These are phyloP conservation scores for Pleoardoris graminearum DNA, from an alignment of 2,329 filamentous ascomycete species.

Conservation along the genomic window DNA sequence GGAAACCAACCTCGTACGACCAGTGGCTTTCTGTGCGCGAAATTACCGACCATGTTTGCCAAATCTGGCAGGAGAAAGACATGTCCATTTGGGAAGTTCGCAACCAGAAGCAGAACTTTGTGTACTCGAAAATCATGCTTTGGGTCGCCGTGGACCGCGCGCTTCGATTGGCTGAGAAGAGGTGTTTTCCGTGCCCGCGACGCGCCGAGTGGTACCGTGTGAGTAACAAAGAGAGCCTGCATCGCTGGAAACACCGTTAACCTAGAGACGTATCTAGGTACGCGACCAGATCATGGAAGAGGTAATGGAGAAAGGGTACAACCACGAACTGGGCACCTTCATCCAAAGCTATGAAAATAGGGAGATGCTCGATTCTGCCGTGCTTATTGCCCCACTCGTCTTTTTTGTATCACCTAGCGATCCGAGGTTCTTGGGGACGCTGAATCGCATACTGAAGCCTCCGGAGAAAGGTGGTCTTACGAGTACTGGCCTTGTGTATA, in stretches of 20 bases:
- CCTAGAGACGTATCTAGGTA: constrained; percentile 36
- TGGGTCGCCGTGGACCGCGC: constrained; percentile 81
- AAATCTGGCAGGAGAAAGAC: constrained; percentile 66
- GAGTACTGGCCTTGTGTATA: constrained; percentile 73
- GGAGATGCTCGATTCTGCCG: constrained; percentile 72
- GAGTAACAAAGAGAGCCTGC: not conserved
- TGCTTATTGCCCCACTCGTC: constrained; percentile 75
- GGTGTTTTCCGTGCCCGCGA: constrained; percentile 74
- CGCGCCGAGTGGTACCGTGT: constrained; percentile 64
- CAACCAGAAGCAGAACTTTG: constrained; percentile 74
- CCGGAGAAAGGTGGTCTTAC: constrained; percentile 77
- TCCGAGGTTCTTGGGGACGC: constrained; percentile 71
- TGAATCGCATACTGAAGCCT: constrained; percentile 71
- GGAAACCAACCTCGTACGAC: constrained; percentile 74
- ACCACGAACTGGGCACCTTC: constrained; percentile 69
- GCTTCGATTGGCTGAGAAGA: constrained; percentile 72
- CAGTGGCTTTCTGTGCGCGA: constrained; percentile 72
- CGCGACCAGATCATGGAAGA: constrained; percentile 73
- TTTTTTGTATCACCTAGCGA: constrained; percentile 81
- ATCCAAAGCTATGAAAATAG: constrained; percentile 75
- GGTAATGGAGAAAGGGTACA: constrained; percentile 79
- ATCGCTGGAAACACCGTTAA: not conserved
- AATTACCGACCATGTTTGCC: constrained; percentile 71
- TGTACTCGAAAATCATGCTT: constrained; percentile 81
- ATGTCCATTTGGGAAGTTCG: constrained; percentile 87